These are phyloP conservation scores for Metschnikowia proteae DNA, from an alignment of 805 yeast genomes.

Conservation along the genomic window DNA sequence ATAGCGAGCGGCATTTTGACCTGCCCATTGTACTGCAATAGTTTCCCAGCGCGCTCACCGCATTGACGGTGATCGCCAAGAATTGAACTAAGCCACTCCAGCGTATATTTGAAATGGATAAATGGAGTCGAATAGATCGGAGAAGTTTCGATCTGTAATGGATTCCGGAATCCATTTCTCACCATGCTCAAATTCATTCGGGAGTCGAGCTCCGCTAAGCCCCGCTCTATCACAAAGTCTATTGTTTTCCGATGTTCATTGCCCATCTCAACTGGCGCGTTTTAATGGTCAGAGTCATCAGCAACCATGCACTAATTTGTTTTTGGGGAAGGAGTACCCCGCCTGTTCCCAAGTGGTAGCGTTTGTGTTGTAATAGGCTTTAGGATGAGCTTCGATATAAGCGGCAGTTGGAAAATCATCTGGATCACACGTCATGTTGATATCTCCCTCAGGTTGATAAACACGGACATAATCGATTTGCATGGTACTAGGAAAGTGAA, in stretches of 20 bases:
- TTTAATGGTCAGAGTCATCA: not conserved
- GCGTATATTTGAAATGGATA: not conserved
- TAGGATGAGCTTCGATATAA: constrained; percentile 67
- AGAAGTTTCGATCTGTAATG: too few relatives aligned
- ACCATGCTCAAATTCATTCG: not conserved
- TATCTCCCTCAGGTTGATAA: constrained; percentile 74
- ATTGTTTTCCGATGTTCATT: too few relatives aligned
- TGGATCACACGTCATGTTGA: constrained; percentile 81
- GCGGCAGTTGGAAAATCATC: constrained; percentile 77
- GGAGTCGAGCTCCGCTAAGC: not conserved
- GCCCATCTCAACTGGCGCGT: not conserved
- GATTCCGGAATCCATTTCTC: not conserved
- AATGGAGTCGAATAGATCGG: too few relatives aligned
- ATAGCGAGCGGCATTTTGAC: not conserved
- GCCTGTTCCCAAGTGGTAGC: constrained; percentile 71
- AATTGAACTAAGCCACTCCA: not conserved
- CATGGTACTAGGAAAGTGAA: constrained; percentile 75
- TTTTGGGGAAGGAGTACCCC: constrained; percentile 53
- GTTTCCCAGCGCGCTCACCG: not conserved
- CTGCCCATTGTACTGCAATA: constrained; percentile 1
- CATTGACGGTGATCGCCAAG: not conserved
- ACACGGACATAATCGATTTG: constrained; percentile 81
- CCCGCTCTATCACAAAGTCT: too few relatives aligned
- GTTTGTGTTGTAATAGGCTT: constrained; percentile 68
- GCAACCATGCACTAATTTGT: constrained; percentile 21